phyloP scores from a whole-genome alignment of 495 filamentous ascomycete species.

The Penicillium verhagenii region DNA sequence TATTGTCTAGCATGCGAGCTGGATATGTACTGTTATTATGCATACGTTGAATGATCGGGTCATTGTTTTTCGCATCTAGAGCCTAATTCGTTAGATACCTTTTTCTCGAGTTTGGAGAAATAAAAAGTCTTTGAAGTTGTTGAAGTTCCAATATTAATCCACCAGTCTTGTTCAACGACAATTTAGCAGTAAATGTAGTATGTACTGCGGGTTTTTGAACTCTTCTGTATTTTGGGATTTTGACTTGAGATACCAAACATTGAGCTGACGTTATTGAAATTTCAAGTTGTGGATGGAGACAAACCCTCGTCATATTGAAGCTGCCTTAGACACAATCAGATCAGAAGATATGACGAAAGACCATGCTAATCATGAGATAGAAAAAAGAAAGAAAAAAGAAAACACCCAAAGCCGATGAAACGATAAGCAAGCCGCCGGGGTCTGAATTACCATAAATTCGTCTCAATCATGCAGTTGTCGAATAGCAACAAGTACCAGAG shows the following conservation, averaged over 20 bases:
- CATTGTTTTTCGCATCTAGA: conserved; percentile 18
- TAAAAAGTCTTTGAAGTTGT: conserved; percentile 14
- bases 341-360: neutral
- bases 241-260: too few relatives aligned
- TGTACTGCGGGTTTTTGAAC: too few relatives aligned
- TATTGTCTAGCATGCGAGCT: neutral
- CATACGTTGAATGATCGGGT: conserved; percentile 10
- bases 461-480: conserved; percentile 9
- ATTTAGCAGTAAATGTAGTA: too few relatives aligned
- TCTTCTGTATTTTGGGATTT: too few relatives aligned
- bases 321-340: neutral
- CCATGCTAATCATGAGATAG: neutral
- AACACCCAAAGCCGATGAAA: neutral
- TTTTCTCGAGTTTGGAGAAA: conserved; percentile 1
- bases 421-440: neutral
- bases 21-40: conserved; percentile 38
- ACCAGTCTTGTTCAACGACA: too few relatives aligned
- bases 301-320: neutral
- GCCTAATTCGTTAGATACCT: conserved; percentile 11
- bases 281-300: neutral
- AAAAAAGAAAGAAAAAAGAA: neutral
- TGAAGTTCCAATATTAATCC: too few relatives aligned
- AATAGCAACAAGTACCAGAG: neutral
- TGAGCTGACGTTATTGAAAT: too few relatives aligned
- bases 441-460: conserved; percentile 6